Base-by-base conservation (phyloP, 768 basidiomycete genomes). In the Podaxis sp. region DNA sequence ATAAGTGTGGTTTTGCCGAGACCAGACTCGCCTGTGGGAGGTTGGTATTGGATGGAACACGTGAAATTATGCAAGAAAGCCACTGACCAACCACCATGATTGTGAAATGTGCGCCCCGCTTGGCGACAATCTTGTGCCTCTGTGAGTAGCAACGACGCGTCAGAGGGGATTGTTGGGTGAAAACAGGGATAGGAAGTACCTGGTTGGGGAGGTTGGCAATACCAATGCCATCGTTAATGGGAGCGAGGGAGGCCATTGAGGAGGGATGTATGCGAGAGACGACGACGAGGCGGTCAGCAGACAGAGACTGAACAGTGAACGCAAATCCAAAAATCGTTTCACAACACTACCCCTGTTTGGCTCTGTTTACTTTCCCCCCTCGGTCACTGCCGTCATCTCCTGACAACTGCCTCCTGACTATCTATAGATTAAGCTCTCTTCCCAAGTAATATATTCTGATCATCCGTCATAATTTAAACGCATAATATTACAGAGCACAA, bases 41-140 rank as follows among this genome's bases (percentile, higher is more conserved):
- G 6, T 13, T 49, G n/a, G n/a, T 24, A 27, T 0, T 50, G 17
- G 52, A 27, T 22, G 47, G 2, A 29, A 57, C 57, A 43, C 46
- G 56, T 61, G 27, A 13, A 29, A 41, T 49, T 17, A 4, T 12
- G 12, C 40, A 22, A 12, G n/a, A 12, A 49, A 25, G 36, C 19
- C 24, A 67, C 91, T 74, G 70, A 94, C 97, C 97, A 64, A 98
- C 96, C 50, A 98, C 97, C 97, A 99, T 99, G 71, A 99, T 86
- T 62, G 97, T 98, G 80, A 98, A 98, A 79, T 98, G 96, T 6
- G 91, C 94, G 64, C 97, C 97, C 72, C 83, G 89, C 82, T 98
- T 96, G 65, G 94, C 96, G 66, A 98, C 95, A 73, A 98, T 98
- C 84, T 98, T 98, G 83, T 99, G 97, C 82, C 92, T 89, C 96